These are phyloP conservation scores for Diaporthe destruens DNA, from an alignment of 2,329 filamentous ascomycete genomes.

Conservation along the genomic window DNA sequence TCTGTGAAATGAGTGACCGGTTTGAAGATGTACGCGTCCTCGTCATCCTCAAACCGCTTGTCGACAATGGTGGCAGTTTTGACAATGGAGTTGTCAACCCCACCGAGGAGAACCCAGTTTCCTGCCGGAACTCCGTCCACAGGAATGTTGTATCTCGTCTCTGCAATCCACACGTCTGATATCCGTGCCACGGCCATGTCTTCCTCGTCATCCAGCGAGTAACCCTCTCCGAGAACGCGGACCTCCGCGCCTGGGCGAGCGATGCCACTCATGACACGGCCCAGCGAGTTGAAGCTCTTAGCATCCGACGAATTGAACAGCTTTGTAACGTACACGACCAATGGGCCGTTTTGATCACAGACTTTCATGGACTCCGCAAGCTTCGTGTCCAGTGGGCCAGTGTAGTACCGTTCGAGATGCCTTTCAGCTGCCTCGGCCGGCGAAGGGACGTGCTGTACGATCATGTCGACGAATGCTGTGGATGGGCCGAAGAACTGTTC, in stretches of 20 bases:
- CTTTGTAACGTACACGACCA: conserved; percentile 94
- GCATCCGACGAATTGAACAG: conserved; percentile 92
- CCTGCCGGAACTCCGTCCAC: conserved; percentile 94
- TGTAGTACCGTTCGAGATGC: conserved; percentile 89
- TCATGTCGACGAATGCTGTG: conserved; percentile 94
- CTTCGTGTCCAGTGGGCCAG: conserved; percentile 86
- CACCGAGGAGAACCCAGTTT: conserved; percentile 91
- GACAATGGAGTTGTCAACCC: conserved; percentile 97
- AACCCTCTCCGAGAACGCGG: conserved; percentile 92
- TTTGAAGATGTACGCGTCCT: conserved; percentile 95
- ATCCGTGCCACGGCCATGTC: conserved; percentile 93
- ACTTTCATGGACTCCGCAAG: conserved; percentile 82
- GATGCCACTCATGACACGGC: conserved; percentile 92
- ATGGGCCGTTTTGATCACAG: conserved; percentile 89
- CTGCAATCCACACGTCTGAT: conserved; percentile 87
- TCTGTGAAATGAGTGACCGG: conserved; percentile 96
- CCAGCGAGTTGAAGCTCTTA: conserved; percentile 90
- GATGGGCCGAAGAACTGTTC: conserved; percentile 95
- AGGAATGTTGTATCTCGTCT: conserved; percentile 92
- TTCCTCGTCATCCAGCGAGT: conserved; percentile 97
- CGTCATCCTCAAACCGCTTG: conserved; percentile 82
- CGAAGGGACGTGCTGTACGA: conserved; percentile 89
- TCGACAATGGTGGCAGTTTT: conserved; percentile 95
- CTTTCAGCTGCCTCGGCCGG: conserved; percentile 82
- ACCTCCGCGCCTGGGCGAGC: conserved; percentile 85